phyloP scores from a whole-genome alignment of 2,329 filamentous ascomycete genomes.

The Tolypocladium ophioglossoides region DNA sequence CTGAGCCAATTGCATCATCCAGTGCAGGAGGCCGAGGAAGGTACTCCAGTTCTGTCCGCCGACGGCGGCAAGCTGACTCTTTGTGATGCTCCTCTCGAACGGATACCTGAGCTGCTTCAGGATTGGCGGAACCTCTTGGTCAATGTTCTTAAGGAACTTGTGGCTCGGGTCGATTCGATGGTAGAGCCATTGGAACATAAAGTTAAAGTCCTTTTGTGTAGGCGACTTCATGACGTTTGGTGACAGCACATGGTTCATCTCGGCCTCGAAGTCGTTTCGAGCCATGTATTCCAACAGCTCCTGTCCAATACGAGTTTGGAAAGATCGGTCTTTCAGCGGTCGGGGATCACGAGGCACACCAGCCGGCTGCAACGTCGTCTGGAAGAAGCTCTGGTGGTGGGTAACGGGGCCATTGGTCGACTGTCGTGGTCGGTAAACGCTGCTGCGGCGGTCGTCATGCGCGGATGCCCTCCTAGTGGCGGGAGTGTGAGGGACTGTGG shows the following conservation, averaged over 20 bases:
- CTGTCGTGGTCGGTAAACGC: constrained; percentile 62
- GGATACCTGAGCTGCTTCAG: constrained; percentile 91
- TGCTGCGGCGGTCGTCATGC: constrained; percentile 61
- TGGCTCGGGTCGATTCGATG: constrained; percentile 91
- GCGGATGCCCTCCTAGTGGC: constrained; percentile 38
- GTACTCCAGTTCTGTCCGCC: constrained; percentile 96
- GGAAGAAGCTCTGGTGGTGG: constrained; percentile 84
- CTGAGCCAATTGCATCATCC: constrained; percentile 96
- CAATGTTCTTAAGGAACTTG: constrained; percentile 86
- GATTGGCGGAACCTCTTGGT: constrained; percentile 86
- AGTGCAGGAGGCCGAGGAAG: constrained; percentile 87
- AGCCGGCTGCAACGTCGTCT: constrained; percentile 70
- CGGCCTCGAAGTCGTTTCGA: constrained; percentile 92
- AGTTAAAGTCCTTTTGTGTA: constrained; percentile 96
- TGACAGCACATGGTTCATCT: constrained; percentile 90
- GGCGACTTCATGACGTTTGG: constrained; percentile 87
- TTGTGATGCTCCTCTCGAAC: constrained; percentile 90
- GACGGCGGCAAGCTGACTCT: constrained; percentile 88
- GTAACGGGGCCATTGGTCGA: constrained; percentile 57
- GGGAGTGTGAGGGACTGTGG: constrained; percentile 33
- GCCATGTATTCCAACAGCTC: constrained; percentile 88
- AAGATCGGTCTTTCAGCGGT: constrained; percentile 70
- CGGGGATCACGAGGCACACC: constrained; percentile 80
- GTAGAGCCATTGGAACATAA: constrained; percentile 97
- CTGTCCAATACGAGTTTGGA: constrained; percentile 72